These are phyloP conservation scores for Colletotrichum lini DNA, from an alignment of 2,329 filamentous ascomycete genomes.

Conservation along the genomic window DNA sequence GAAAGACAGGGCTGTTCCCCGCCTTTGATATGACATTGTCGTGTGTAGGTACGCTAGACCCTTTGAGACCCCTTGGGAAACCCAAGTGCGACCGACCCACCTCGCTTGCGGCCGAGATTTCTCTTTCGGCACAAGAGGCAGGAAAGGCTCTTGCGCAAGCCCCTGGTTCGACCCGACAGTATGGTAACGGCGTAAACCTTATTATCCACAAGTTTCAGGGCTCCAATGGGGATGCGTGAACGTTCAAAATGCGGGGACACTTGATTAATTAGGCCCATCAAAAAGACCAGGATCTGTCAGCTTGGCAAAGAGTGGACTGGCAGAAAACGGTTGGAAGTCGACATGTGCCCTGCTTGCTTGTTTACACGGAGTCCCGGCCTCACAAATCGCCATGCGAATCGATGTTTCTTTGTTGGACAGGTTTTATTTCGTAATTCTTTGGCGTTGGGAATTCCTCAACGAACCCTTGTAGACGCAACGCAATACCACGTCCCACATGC, in stretches of 20 bases:
- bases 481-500: not conserved
- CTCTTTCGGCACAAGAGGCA: not conserved
- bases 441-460: not conserved
- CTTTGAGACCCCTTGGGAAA: not conserved
- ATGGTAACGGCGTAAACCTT: constrained; percentile 14
- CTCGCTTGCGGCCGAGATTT: not conserved
- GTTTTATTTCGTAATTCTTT: not conserved
- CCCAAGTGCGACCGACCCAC: not conserved
- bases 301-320: not conserved
- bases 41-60: not conserved
- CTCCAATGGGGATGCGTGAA: too few species aligned
- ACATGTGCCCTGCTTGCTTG: not conserved
- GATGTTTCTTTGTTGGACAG: not conserved
- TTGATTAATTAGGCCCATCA: too few species aligned
- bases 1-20: not conserved
- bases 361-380: not conserved
- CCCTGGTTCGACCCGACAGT: constrained; percentile 4
- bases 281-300: too few species aligned
- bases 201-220: constrained; percentile 9
- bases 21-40: not conserved
- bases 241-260: too few species aligned
- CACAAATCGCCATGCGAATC: not conserved
- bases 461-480: not conserved
- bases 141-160: not conserved
- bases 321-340: not conserved